A percentile compares a stretch with the other conserved stretches of the same genome.
Conservation (phyloP, 1,284 basidiomycete genomes). For the Malassezia obtusa region DNA sequence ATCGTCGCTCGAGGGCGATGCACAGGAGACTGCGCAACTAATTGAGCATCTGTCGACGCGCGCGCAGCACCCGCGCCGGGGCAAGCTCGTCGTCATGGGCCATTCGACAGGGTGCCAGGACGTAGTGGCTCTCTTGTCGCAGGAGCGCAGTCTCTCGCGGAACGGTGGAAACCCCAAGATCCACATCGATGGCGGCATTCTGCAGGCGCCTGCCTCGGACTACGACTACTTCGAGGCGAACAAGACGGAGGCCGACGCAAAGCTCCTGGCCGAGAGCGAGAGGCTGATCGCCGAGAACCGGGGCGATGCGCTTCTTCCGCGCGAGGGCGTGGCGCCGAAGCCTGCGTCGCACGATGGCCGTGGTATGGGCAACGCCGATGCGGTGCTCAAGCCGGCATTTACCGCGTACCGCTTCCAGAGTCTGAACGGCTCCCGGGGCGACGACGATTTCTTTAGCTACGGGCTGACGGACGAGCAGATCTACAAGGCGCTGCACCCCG, state of each 20-base stretch:
- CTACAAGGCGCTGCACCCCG: background rate
- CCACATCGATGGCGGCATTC: conserved; percentile 29
- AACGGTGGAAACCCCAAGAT: background rate
- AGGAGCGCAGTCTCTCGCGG: conserved; percentile 7
- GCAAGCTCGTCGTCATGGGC: conserved; percentile 37
- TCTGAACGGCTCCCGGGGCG: conserved; percentile 26
- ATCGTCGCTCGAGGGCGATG: conserved; percentile 37
- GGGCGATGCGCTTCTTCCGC: conserved; percentile 16
- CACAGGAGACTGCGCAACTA: conserved; percentile 29
- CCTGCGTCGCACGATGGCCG: conserved; percentile 6
- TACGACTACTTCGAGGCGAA: conserved; percentile 27
- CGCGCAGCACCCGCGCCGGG: conserved; percentile 5
- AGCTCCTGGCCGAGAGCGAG: conserved; percentile 14
- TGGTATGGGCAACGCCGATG: conserved; percentile 23
- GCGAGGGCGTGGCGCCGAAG: conserved; percentile 2
- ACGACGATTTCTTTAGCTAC: conserved; percentile 43
- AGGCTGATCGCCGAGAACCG: conserved; percentile 11
- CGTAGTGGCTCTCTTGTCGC: conserved; percentile 25
- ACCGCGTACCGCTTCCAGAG: conserved; percentile 40
- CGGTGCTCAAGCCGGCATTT: conserved; percentile 24
- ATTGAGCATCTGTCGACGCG: conserved; percentile 20
- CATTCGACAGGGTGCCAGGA: conserved; percentile 46
- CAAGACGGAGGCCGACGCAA: background rate
- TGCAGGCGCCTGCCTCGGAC: conserved; percentile 43
- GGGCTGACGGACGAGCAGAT: conserved; percentile 22